phyloP scores from a whole-genome alignment of 2,329 filamentous ascomycete genomes.

The Penicillium psychrosexuale region DNA sequence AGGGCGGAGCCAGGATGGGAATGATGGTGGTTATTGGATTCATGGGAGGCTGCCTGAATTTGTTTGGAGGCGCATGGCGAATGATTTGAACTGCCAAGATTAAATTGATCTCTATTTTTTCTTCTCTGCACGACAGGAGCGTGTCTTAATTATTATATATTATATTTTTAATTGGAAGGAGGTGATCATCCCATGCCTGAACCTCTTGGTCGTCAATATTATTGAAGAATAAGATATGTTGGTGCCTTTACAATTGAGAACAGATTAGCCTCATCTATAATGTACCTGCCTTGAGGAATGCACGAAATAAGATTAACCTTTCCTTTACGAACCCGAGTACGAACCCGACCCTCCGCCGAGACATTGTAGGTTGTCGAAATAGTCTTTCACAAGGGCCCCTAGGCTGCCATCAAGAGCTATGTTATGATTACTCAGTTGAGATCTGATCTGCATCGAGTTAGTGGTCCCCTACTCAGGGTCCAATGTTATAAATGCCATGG shows the following conservation, averaged over 20 bases:
- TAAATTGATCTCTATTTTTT: neutral
- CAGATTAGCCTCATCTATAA: neutral
- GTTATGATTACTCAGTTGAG: neutral
- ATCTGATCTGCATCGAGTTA: neutral
- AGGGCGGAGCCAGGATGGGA: neutral
- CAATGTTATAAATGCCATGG: too few species aligned
- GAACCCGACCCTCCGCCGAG: neutral
- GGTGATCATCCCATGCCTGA: fast-evolving
- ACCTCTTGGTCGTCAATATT: neutral
- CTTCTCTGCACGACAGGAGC: neutral
- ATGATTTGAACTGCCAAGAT: neutral
- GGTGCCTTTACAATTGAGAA: neutral
- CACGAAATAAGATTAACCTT: neutral
- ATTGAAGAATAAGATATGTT: neutral
- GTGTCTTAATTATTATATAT: neutral
- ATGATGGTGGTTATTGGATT: conserved; percentile 5
- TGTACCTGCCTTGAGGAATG: neutral
- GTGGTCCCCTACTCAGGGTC: neutral
- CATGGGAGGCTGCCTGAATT: conserved; percentile 2
- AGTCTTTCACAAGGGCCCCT: neutral
- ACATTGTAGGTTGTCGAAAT: neutral
- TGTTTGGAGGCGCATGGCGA: conserved; percentile 6
- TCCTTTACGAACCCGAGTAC: neutral
- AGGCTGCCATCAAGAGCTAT: neutral
- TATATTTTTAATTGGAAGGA: neutral